Percentiles rank a stretch among this genome's conserved stretches.
phyloP scores from a whole-genome alignment of 2,329 filamentous ascomycete genomes.

The Aspergillus brunneoviolaceus region DNA sequence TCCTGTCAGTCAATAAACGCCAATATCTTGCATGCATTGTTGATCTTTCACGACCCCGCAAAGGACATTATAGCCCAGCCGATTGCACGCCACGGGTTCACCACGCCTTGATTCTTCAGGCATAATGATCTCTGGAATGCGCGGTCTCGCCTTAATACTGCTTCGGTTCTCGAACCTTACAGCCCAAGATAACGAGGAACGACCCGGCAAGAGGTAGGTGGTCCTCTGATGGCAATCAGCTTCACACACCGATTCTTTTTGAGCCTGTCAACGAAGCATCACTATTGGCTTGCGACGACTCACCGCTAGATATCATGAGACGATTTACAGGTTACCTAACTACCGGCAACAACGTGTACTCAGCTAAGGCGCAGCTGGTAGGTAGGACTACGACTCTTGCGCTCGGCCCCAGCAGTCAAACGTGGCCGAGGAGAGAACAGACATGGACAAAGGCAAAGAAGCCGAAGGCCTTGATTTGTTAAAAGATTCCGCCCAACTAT shows the following conservation, averaged over 20 bases:
- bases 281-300: neutral
- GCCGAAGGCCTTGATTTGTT: neutral
- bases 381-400: neutral
- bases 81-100: neutral
- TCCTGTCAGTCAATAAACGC: neutral
- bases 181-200: neutral
- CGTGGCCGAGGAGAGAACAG: too few species aligned
- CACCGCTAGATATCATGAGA: neutral
- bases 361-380: neutral
- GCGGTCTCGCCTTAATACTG: neutral
- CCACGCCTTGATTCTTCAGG: neutral
- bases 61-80: neutral
- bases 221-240: neutral
- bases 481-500: neutral
- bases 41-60: neutral
- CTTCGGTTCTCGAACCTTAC: neutral
- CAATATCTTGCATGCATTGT: slow-evolving; percentile 2
- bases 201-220: neutral
- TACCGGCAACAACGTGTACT: neutral
- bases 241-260: neutral
- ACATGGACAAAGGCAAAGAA: neutral
- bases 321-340: too few species aligned
- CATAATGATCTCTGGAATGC: neutral
- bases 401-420: neutral
- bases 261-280: neutral